phyloP scores from a whole-genome alignment of 2,329 filamentous ascomycete genomes.

The Aspergillus sclerotialis region DNA sequence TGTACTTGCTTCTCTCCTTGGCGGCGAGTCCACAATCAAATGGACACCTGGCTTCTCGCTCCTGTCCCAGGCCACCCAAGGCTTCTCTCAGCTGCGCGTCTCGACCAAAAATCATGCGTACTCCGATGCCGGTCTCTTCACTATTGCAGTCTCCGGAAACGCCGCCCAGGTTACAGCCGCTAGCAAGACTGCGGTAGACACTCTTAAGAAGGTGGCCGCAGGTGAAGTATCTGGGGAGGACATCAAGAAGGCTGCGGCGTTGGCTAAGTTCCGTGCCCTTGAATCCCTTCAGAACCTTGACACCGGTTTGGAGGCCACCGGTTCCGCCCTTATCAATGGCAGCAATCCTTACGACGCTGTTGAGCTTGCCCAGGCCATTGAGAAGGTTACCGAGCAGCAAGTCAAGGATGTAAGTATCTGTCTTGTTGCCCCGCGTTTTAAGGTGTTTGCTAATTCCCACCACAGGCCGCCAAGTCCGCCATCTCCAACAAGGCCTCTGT shows the following conservation, averaged over 20 bases:
- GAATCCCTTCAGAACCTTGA: constrained; percentile 72
- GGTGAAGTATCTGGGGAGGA: constrained; percentile 75
- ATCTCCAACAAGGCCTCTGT: constrained; percentile 85
- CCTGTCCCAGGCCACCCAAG: constrained; percentile 69
- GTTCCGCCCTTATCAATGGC: constrained; percentile 72
- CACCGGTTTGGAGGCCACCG: constrained; percentile 73
- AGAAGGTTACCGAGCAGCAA: constrained; percentile 73
- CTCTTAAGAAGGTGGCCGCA: constrained; percentile 71
- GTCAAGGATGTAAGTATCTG: constrained; percentile 68
- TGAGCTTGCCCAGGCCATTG: constrained; percentile 69
- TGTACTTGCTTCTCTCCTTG: constrained; percentile 81
- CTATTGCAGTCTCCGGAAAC: constrained; percentile 71
- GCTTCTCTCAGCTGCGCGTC: constrained; percentile 59
- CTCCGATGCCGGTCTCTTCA: constrained; percentile 88
- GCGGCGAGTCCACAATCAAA: constrained; percentile 86
- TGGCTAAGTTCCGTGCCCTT: constrained; percentile 87
- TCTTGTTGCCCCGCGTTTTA: neutral
- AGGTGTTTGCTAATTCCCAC: constrained; percentile 18
- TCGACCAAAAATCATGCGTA: constrained; percentile 74
- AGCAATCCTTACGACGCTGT: constrained; percentile 79
- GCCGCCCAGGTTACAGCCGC: constrained; percentile 66
- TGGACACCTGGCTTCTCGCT: constrained; percentile 92
- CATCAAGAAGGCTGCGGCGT: constrained; percentile 82
- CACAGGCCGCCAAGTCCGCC: constrained; percentile 77
- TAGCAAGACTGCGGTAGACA: constrained; percentile 69